These are phyloP conservation scores for Phytopythium litorale DNA, from an alignment of 352 stramenopile species.

Conservation along the genomic window DNA sequence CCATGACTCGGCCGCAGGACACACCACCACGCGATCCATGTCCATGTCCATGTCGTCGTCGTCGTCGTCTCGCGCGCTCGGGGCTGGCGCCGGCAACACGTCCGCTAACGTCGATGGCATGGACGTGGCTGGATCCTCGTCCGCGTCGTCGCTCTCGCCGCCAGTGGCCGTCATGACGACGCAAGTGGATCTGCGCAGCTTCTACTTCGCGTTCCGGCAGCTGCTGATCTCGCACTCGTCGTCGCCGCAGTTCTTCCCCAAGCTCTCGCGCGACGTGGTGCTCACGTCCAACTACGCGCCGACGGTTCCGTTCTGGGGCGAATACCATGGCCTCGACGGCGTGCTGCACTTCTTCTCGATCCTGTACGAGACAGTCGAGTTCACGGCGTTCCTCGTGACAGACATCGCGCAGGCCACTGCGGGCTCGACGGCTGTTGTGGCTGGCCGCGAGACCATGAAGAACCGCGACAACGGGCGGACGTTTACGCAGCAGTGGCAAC, in stretches of 20 bases:
- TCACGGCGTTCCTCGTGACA: conserved; percentile 87
- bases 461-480: conserved; percentile 85
- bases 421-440: conserved; percentile 77
- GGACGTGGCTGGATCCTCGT: conserved; percentile 15
- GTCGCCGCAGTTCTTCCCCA: conserved; percentile 87
- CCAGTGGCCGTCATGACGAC: conserved; percentile 33
- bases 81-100: neutral
- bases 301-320: conserved; percentile 85
- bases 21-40: conserved; percentile 3
- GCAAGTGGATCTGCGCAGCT: conserved; percentile 81
- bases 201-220: conserved; percentile 86
- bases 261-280: conserved; percentile 78
- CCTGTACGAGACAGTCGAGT: conserved; percentile 86
- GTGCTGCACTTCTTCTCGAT: conserved; percentile 90
- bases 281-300: conserved; percentile 87
- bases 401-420: conserved; percentile 86
- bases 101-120: conserved; percentile 6
- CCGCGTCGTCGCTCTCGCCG: conserved; percentile 33
- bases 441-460: conserved; percentile 85
- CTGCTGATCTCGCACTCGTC: conserved; percentile 87
- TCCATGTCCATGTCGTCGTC: conserved; percentile 9
- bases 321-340: conserved; percentile 85
- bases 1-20: conserved; percentile 13
- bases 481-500: conserved; percentile 89
- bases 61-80: neutral